Evolutionary conservation across 306 rosid genomes (phyloP).

Genomic region (Astragalus membranaceus): DNA sequence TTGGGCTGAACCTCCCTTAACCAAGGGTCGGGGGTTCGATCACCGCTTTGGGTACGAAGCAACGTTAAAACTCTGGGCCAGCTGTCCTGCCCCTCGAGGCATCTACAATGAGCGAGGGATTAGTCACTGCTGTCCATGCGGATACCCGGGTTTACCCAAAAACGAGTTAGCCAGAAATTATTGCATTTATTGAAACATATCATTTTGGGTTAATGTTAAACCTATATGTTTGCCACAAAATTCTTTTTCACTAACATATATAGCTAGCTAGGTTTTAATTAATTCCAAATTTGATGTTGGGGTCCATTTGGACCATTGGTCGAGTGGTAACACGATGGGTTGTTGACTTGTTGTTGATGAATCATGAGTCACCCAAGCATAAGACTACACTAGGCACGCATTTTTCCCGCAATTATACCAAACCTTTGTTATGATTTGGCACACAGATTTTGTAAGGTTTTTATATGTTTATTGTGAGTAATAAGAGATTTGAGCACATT

Average conservation of each 20-base stretch:
- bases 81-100: no score
- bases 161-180: no score
- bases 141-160: no score
- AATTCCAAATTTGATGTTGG: neutral
- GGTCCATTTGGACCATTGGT: slow-evolving; percentile 22
- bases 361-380: neutral
- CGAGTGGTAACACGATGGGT: slow-evolving; percentile 3
- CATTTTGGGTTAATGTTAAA: neutral
- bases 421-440: neutral
- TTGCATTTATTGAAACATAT: neutral
- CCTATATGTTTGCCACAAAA: neutral
- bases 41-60: no score
- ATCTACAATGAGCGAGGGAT: no score
- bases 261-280: neutral
- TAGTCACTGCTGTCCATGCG: no score
- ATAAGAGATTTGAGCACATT: no score
- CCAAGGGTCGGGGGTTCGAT: no score
- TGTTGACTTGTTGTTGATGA: neutral
- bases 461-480: no score
- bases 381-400: neutral
- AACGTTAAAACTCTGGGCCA: no score
- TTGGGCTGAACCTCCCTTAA: no score
- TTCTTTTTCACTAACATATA: neutral
- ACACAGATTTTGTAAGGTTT: no score
- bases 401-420: neutral